phyloP scores from a whole-genome alignment of 768 basidiomycete genomes.

The Calocybe gangraenosa region DNA sequence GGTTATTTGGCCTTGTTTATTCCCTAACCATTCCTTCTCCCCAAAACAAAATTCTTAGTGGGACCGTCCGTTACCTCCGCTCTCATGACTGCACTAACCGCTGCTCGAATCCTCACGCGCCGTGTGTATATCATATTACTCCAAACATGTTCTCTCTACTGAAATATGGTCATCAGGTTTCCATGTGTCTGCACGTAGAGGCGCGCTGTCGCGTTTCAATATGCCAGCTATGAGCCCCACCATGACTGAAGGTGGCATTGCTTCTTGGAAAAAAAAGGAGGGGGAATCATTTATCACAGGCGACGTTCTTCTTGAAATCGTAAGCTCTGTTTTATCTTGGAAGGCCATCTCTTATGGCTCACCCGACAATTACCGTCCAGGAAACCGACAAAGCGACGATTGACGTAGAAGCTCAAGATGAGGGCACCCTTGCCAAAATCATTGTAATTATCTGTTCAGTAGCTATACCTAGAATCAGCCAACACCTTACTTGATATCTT shows the following conservation, averaged over 20 bases:
- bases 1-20: conserved; percentile 29
- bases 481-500: conserved; percentile 6
- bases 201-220: conserved; percentile 81
- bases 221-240: conserved; percentile 99
- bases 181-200: conserved; percentile 73
- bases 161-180: conserved; percentile 50
- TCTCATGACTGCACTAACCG: conserved; percentile 58
- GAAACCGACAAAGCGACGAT: conserved; percentile 99
- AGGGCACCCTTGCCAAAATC: conserved; percentile 95
- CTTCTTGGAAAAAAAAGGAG: conserved; percentile 95
- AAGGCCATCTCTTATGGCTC: conserved; percentile 1
- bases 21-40: conserved; percentile 19
- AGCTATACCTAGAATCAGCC: neutral
- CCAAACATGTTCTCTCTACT: neutral
- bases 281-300: conserved; percentile 87
- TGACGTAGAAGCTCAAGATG: conserved; percentile 98
- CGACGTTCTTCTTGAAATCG: conserved; percentile 95
- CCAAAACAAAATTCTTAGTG: conserved; percentile 24
- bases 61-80: conserved; percentile 10
- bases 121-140: conserved; percentile 37
- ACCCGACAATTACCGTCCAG: conserved; percentile 34
- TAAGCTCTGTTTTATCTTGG: conserved; percentile 37
- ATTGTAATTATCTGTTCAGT: conserved; percentile 53
- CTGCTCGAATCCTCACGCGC: conserved; percentile 57
- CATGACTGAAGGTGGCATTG: conserved; percentile 99